Conservation (phyloP, 306 rosid genomes). For the Coriaria nepalensis region DNA sequence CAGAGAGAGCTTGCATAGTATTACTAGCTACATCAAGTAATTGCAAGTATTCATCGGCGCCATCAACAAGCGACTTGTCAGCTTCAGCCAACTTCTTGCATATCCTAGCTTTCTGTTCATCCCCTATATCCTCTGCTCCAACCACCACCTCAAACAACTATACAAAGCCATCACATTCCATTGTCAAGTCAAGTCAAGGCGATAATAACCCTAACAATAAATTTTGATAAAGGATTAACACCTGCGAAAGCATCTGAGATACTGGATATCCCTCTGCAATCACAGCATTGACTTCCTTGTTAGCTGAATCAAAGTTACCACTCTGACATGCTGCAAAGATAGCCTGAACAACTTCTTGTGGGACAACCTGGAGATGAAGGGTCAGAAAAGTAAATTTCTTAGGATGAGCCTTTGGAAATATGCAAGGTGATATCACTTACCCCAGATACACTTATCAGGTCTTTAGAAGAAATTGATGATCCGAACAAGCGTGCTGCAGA, state of each 20-base stretch:
- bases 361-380: constrained; percentile 45
- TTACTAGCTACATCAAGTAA: constrained; percentile 71
- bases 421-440: constrained; percentile 26
- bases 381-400: background rate
- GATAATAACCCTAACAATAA: background rate
- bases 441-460: constrained; percentile 79
- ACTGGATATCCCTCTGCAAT: constrained; percentile 95
- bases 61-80: constrained; percentile 83
- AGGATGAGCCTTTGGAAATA: background rate
- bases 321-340: constrained; percentile 58
- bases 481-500: constrained; percentile 94
- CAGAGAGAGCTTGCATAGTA: constrained; percentile 45
- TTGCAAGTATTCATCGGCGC: constrained; percentile 85
- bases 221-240: constrained; percentile 13
- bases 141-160: constrained; percentile 71
- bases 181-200: background rate
- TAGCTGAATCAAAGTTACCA: constrained; percentile 80
- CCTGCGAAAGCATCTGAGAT: constrained; percentile 79
- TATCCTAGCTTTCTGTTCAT: constrained; percentile 84
- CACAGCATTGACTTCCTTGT: constrained; percentile 73
- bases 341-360: constrained; percentile 37
- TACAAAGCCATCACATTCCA: background rate
- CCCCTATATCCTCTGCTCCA: constrained; percentile 57
- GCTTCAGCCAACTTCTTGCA: constrained; percentile 78
- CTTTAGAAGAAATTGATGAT: constrained; percentile 64